phyloP scores from a whole-genome alignment of 192 early-diverging fungal genomes.

The Linnemannia schmuckeri region DNA sequence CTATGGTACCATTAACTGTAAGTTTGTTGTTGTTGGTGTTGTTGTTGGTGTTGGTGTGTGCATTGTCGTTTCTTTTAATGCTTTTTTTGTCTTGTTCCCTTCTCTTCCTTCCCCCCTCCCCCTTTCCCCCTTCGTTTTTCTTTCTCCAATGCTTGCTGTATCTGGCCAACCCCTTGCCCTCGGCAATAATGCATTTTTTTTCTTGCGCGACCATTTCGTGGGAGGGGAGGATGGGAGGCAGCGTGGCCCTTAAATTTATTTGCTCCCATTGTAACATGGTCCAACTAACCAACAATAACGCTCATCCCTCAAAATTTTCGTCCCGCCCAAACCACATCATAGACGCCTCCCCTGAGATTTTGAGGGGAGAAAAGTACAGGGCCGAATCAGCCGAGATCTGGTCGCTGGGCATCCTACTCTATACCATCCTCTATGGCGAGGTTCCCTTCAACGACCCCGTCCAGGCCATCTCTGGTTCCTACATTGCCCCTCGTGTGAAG shows the following conservation, averaged over 20 bases:
- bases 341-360: conserved; percentile 78
- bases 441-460: conserved; percentile 69
- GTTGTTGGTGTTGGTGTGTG: neutral
- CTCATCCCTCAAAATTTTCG: conserved; percentile 33
- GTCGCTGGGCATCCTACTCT: conserved; percentile 78
- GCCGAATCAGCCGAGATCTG: conserved; percentile 81
- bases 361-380: conserved; percentile 68
- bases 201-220: neutral
- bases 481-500: conserved; percentile 45
- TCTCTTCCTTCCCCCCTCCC: neutral
- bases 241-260: conserved; percentile 75
- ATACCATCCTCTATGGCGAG: conserved; percentile 69
- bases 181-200: neutral
- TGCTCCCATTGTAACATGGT: conserved; percentile 54
- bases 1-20: conserved; percentile 73
- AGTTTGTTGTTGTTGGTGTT: conserved; percentile 19
- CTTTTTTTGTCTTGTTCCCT: conserved; percentile 4
- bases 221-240: neutral
- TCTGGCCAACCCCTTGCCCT: conserved; percentile 13
- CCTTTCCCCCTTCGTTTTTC: neutral
- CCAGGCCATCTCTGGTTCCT: conserved; percentile 57
- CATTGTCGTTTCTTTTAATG: neutral
- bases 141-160: conserved; percentile 25
- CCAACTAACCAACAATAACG: neutral
- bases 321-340: conserved; percentile 59